These are phyloP conservation scores for Plantago elongata DNA, from an alignment of 257 asterid genomes.

Conservation along the genomic window DNA sequence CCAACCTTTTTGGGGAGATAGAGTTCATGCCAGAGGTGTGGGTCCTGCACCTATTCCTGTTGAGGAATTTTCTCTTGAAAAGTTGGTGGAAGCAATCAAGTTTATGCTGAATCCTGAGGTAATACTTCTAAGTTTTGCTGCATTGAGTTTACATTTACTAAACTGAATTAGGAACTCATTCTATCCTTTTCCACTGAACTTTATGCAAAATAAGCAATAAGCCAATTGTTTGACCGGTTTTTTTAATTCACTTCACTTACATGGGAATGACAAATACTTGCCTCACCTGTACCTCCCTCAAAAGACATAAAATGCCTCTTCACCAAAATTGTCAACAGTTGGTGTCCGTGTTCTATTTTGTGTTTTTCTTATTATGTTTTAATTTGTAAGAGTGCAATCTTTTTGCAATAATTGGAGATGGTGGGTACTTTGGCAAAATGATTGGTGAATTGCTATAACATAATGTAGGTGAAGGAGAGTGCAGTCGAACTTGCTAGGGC, in stretches of 20 bases:
- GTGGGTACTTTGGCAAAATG: background rate
- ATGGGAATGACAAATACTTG: background rate
- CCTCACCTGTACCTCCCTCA: background rate
- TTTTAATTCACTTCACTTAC: background rate
- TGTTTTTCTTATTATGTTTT: too few relatives aligned
- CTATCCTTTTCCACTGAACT: background rate
- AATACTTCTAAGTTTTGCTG: background rate
- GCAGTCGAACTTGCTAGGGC: conserved; percentile 84
- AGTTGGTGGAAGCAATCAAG: conserved; percentile 63
- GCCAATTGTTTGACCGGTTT: background rate
- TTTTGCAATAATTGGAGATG: background rate
- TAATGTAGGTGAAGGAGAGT: conserved; percentile 72
- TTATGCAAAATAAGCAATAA: background rate
- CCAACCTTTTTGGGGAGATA: conserved; percentile 96
- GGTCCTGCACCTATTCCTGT: conserved; percentile 91
- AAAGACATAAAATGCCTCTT: background rate
- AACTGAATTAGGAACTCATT: background rate
- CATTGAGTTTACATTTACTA: background rate
- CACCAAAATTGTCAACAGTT: background rate
- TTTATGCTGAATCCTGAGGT: conserved; percentile 85
- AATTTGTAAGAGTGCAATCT: too few relatives aligned
- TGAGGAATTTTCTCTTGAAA: conserved; percentile 67
- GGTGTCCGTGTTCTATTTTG: background rate
- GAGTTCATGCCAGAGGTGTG: conserved; percentile 81
- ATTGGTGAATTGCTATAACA: conserved; percentile 4